Base-by-base conservation (phyloP, 495 filamentous ascomycete species). In the Neurospora sublineolata region DNA sequence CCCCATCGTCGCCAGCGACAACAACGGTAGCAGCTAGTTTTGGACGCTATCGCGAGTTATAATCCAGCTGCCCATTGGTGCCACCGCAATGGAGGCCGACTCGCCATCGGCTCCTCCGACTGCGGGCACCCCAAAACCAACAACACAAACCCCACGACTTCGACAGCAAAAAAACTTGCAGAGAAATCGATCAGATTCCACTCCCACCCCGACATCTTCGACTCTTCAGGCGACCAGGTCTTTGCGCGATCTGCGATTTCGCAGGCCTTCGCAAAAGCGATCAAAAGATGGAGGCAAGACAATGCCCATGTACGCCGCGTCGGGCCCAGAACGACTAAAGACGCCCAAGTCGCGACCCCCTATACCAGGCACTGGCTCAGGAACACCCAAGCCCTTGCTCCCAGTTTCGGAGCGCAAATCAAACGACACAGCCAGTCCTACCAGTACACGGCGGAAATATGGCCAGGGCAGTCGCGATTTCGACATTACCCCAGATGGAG, bases 401-500 rank as follows among this genome's bases (percentile, higher is more conserved):
- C 83, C 83, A n/a, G 76, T 80, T 23, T 77, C 82, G 52, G 82
- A 84, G 73, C 81, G 82, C 71, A 80, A 68, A 69, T 81, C 81
- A 11, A 80, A 82, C 46, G 81, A 82, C 33, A 79, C 81, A 20
- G 78, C 27, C 30, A 64, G 52, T 70, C 67, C 78, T 78, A 69
- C 60, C 73, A 27, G 64, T 41, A 20, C 76, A 77, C 16, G 75
- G 76, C 30, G 67, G 60, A 14, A 80, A 76, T 70, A 80, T 77
- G 74, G 72, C 37, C 68, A 76, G 78, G 58, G 79, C 80, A 68
- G 75, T 79, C 60, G 80, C 41, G 85, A 82, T 76, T 82, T 79
- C 78, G 84, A 84, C 39, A 78, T 87, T 68, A 77, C 83, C 5
- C 84, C 83, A 6, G 86, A 88, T 69, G 84, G 83, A 42, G 79